These are phyloP conservation scores for Aegilops tauschii DNA, from an alignment of 176 grass and related monocot genomes.

Conservation along the genomic window DNA sequence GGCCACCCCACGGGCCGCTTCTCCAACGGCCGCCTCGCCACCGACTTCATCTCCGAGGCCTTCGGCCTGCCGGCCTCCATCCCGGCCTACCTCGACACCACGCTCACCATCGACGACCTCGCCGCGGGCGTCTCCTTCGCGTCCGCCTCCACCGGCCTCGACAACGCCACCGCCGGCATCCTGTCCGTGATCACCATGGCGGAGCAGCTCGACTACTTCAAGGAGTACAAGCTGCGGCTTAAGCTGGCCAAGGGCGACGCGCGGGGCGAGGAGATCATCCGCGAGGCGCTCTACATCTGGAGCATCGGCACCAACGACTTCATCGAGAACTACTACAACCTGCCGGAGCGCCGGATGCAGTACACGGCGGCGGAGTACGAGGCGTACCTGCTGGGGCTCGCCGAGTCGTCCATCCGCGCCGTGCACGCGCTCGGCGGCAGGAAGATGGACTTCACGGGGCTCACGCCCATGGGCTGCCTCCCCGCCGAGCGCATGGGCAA, in stretches of 20 bases:
- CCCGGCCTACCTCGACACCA: slow-evolving; percentile 70
- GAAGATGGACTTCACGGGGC: slow-evolving; percentile 60
- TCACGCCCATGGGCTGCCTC: slow-evolving; percentile 50
- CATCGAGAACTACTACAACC: slow-evolving; percentile 86
- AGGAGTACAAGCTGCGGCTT: slow-evolving; percentile 58
- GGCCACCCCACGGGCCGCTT: slow-evolving; percentile 73
- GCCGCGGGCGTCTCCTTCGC: slow-evolving; percentile 71
- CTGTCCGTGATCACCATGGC: slow-evolving; percentile 59
- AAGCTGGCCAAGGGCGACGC: slow-evolving; percentile 29
- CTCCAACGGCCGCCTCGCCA: slow-evolving; percentile 66
- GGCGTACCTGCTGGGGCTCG: slow-evolving; percentile 37
- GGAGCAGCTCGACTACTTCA: slow-evolving; percentile 70
- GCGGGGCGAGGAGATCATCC: slow-evolving; percentile 19
- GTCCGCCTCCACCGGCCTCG: slow-evolving; percentile 69
- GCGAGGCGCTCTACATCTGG: slow-evolving; percentile 57
- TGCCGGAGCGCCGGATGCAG: slow-evolving; percentile 30
- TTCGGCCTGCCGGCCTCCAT: slow-evolving; percentile 50
- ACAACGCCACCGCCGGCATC: slow-evolving; percentile 45
- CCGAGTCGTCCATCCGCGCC: slow-evolving; percentile 37
- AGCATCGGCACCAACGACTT: slow-evolving; percentile 94
- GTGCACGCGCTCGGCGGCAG: slow-evolving; percentile 36
- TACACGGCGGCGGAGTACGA: slow-evolving; percentile 43
- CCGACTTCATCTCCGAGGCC: slow-evolving; percentile 75
- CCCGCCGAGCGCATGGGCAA: slow-evolving; percentile 42
- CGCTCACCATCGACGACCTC: slow-evolving; percentile 36